These are phyloP conservation scores for Diaporthe citriasiana DNA, from an alignment of 2,329 filamentous ascomycete species.

Conservation along the genomic window DNA sequence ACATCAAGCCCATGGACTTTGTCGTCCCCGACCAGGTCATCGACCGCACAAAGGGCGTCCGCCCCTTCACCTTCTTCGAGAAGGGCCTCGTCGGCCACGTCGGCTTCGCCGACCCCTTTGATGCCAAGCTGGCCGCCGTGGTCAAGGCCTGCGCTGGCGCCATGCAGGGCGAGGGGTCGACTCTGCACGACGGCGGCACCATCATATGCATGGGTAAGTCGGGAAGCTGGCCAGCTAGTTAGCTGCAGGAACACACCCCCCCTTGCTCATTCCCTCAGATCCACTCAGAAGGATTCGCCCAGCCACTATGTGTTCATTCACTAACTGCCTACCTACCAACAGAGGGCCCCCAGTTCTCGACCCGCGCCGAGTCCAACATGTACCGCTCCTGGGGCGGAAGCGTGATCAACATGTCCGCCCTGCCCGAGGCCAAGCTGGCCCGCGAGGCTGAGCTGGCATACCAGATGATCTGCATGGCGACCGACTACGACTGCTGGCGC, in stretches of 20 bases:
- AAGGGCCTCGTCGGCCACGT: constrained; percentile 93
- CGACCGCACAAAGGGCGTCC: constrained; percentile 94
- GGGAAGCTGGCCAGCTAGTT: neutral
- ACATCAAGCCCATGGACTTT: constrained; percentile 96
- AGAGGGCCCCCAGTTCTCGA: constrained; percentile 99
- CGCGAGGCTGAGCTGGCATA: constrained; percentile 96
- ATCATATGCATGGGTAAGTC: constrained; percentile 90
- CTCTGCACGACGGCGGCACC: constrained; percentile 85
- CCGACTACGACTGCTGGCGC: constrained; percentile 99
- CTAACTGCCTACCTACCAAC: constrained; percentile 36
- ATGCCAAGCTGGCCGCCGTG: constrained; percentile 80
- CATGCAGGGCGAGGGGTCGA: constrained; percentile 87
- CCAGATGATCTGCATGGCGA: constrained; percentile 99
- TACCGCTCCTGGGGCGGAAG: constrained; percentile 95
- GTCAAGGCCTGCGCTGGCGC: constrained; percentile 81
- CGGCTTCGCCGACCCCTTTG: constrained; percentile 96
- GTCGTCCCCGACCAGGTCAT: constrained; percentile 97
- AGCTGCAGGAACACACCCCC: neutral
- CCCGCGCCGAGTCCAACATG: constrained; percentile 93
- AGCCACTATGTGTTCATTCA: constrained; percentile 9
- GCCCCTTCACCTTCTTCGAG: constrained; percentile 97
- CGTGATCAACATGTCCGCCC: constrained; percentile 97
- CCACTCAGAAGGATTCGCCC: neutral
- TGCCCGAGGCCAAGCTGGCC: constrained; percentile 96
- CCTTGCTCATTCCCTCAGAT: too few species aligned